Conservation (phyloP, 495 filamentous ascomycete genomes). For the Podospora sp. region DNA sequence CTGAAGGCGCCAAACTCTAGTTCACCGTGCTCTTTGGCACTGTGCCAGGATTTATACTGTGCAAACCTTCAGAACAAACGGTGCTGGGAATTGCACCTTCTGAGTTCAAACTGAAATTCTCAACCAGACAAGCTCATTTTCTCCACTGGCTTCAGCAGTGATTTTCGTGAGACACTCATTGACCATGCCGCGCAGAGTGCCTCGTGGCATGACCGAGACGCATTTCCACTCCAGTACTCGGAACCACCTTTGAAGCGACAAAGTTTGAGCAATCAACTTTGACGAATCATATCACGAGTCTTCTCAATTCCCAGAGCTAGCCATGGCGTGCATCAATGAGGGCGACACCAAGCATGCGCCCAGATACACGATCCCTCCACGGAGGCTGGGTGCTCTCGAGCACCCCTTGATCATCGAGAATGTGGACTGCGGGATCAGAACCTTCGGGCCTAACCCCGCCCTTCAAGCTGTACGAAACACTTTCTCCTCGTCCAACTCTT, state of each 20-base stretch:
- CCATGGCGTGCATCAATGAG: constrained; percentile 17
- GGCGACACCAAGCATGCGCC: constrained; percentile 38
- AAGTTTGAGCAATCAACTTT: not conserved
- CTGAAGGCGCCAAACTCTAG: not conserved
- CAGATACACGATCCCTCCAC: constrained; percentile 57
- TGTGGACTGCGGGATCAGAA: constrained; percentile 77
- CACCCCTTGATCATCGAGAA: constrained; percentile 85
- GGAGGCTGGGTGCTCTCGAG: constrained; percentile 75
- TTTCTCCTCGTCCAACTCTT: not conserved
- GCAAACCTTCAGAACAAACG: not conserved
- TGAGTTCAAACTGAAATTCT: not conserved
- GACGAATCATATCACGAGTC: not conserved
- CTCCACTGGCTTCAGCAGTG: too few species aligned
- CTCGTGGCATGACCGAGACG: too few species aligned
- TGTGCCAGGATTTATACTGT: not conserved
- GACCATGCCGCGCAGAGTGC: too few species aligned
- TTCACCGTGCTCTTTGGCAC: not conserved
- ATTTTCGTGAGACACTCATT: too few species aligned
- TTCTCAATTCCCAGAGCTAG: not conserved
- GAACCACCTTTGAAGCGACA: not conserved
- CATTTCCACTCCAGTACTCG: not conserved
- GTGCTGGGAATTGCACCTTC: not conserved
- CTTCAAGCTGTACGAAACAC: constrained; percentile 66
- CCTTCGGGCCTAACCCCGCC: constrained; percentile 68
- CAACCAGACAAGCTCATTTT: not conserved